Evolutionary conservation across 2,329 filamentous ascomycete species (phyloP).

Genomic region (Harringtonia lauricola): DNA sequence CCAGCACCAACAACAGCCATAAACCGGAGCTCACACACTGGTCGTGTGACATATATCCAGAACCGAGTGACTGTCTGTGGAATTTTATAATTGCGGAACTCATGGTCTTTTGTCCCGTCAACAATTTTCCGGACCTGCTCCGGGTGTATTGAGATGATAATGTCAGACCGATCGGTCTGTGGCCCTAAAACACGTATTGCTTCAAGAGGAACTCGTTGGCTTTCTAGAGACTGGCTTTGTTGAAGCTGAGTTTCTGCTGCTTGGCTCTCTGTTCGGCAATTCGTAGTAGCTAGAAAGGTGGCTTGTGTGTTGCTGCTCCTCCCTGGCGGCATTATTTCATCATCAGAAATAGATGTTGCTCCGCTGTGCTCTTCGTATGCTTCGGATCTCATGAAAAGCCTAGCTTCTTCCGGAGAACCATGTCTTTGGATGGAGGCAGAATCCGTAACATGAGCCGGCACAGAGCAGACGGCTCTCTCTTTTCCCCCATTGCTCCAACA

Average conservation of each 20-base stretch:
- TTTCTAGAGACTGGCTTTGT: conserved; percentile 26
- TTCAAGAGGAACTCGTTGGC: conserved; percentile 40
- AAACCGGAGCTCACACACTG: conserved; percentile 39
- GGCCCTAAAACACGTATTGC: conserved; percentile 35
- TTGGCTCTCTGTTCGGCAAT: too few species aligned
- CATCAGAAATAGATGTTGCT: too few species aligned
- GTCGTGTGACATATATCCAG: conserved; percentile 47
- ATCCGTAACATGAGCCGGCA: too few species aligned
- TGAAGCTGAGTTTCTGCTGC: background rate
- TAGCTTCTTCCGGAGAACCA: too few species aligned
- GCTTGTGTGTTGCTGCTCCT: background rate
- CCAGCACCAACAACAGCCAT: conserved; percentile 43
- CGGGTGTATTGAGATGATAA: conserved; percentile 39
- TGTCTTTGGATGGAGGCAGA: too few species aligned
- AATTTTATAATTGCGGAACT: conserved; percentile 45
- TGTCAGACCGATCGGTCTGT: conserved; percentile 38
- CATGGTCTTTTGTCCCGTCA: conserved; percentile 38
- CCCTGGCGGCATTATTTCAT: too few species aligned
- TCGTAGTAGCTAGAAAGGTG: too few species aligned
- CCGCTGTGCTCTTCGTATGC: too few species aligned
- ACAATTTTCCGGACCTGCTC: conserved; percentile 37
- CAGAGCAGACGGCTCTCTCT: too few species aligned
- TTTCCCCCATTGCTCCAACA: too few species aligned
- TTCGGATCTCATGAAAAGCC: too few species aligned
- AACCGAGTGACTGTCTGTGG: conserved; percentile 44